Conservation (phyloP, 441 rosid species). For the Omphalea diandra region DNA sequence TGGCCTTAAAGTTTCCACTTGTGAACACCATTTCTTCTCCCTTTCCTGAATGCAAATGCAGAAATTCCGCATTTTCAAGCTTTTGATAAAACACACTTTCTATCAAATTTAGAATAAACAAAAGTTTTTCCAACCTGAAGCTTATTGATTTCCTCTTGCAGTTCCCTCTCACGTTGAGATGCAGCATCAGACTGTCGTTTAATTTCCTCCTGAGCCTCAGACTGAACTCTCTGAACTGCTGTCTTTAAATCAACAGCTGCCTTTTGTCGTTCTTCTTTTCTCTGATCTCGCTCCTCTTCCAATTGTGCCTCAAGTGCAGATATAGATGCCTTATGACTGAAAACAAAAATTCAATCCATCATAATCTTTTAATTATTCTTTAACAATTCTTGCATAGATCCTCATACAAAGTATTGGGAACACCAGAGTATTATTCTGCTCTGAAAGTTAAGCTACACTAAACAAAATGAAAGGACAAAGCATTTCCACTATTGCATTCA, state of each 20-base stretch:
- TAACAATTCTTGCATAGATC: neutral
- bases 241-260: conserved; percentile 69
- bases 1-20: conserved; percentile 71
- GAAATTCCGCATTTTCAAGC: conserved; percentile 24
- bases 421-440: neutral
- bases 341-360: conserved; percentile 28
- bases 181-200: conserved; percentile 61
- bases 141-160: conserved; percentile 75
- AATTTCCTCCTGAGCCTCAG: conserved; percentile 73
- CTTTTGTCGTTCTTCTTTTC: conserved; percentile 78
- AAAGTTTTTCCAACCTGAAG: conserved; percentile 59
- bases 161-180: conserved; percentile 63
- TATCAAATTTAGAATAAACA: conserved; percentile 17
- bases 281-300: conserved; percentile 83
- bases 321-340: conserved; percentile 78
- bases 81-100: conserved; percentile 15
- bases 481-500: neutral
- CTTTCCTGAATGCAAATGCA: conserved; percentile 54
- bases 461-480: neutral
- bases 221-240: conserved; percentile 78
- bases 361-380: conserved; percentile 13
- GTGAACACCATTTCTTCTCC: conserved; percentile 72
- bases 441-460: neutral
- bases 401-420: neutral
- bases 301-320: conserved; percentile 64